Evolutionary conservation across 1,284 basidiomycete genomes (phyloP), one percentile per base, ranked within the genome.

Genomic region (Trichosporon inkin): DNA sequence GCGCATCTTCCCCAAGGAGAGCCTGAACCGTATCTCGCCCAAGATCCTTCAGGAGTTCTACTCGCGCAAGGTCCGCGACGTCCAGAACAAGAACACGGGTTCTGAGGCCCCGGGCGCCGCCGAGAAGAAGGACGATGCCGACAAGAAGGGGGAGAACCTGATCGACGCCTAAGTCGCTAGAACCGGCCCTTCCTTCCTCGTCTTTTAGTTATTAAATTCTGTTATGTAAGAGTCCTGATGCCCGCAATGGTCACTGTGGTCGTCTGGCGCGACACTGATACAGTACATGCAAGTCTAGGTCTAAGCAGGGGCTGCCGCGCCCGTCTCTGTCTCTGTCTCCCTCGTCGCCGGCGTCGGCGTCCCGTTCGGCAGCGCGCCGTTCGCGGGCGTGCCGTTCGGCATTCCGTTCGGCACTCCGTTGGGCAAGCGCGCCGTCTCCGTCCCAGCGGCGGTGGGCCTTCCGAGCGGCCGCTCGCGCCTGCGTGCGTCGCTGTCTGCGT

Each of bases 1-100:
- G 68, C 88, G 96, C 68, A 96, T 96, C 79, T 98, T 99, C 89
- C 96, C 96, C 69, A 95, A 96, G 81, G 95, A 98, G 80, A 91
- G 93, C 80, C 84, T 99, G 66, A 98, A 97, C 82, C 88, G 95
- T 70, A 92, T 94, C 82, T 91, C 85, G 72, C 90, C 90, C 70
- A 90, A 77, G 74, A 72, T 75, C 24, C 62, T 66, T 16, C 52
- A 53, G 20, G 64, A 66, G 62, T 66, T 66, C 60, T 66, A 66
- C 64, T 59, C 59, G 36, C 64, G 64, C 59, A 66, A 66, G 59
- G 55, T 52, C 55, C 59, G 59, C 55, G 60, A 64, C 57, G 53
- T 56, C 20, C 40, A 56, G 38, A 19, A 22, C 57, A 59, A 61
- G 52, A 36, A 41, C 41, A 19, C 32, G 34, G 53, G 13, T 51